Evolutionary conservation across 2,329 filamentous ascomycete species (phyloP), one percentile per base, ranked within the genome.

Genomic region (Fusarium scirpi): DNA sequence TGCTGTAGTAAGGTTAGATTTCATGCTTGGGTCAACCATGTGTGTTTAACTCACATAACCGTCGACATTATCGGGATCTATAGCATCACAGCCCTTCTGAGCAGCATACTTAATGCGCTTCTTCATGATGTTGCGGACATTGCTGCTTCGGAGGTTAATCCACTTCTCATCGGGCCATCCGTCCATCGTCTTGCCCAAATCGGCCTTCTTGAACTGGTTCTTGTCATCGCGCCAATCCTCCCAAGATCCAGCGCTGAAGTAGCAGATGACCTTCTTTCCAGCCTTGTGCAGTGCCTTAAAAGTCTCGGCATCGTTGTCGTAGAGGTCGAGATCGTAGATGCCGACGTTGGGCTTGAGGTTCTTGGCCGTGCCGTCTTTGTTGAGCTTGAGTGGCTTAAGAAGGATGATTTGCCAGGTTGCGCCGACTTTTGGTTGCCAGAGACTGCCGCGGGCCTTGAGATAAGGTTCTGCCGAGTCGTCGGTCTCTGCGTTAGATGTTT

Each of bases 61-160:
- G 74, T 92, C 91, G 8, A 92, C 85, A 70, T 93, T 93, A 76
- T 93, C 91, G 0, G 90, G 89, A 76, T 93, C 91, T 10, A 93
- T 85, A 7, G 87, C 91, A 74, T 91, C 86, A 71, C 90, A 92
- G 7, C 89, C 89, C 76, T 91, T 91, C 27, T 82, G 65, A 20
- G 78, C 78, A 1, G 91, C 91, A 43, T 89, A 74, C 48, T 86
- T 82, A 38, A 93, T 86, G 24, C 91, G 85, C 34, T 78, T 75
- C 57, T 79, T 80, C 90, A 93, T 93, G 73, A 93, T 90, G 20
- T 80, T 79, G 10, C 90, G 83, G n/a, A 93, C 89, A 45, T 83
- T 85, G 4, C 79, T 58, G 67, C 87, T 89, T 49, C 81, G 83
- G 20, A 89, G 80, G 60, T 91, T 84, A 22, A 93, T 75, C 91